Evolutionary conservation across 140 eudicot genomes (phyloP).

Genomic region (Flaveria floridana): DNA sequence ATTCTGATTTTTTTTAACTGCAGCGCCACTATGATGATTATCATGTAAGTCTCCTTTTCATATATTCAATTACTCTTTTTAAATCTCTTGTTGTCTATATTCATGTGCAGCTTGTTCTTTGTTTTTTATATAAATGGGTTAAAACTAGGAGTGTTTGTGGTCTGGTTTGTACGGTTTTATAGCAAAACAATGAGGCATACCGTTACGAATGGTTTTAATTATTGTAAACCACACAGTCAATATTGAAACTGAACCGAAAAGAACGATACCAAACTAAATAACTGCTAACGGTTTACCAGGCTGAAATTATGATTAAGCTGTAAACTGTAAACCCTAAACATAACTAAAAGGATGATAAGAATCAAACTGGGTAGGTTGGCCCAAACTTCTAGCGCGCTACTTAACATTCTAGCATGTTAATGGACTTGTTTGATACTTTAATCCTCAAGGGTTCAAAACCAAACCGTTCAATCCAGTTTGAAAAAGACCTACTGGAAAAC

Average conservation of each 20-base stretch:
- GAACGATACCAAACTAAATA: background rate
- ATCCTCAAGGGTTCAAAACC: background rate
- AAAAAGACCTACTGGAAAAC: background rate
- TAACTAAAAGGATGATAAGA: background rate
- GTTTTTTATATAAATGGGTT: background rate
- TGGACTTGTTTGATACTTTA: background rate
- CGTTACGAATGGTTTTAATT: background rate
- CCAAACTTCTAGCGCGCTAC: background rate
- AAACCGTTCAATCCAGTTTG: background rate
- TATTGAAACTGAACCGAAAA: background rate
- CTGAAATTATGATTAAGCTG: background rate
- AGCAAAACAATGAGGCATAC: background rate
- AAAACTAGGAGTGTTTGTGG: background rate
- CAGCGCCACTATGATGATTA: conserved; percentile 85
- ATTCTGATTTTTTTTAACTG: conserved; percentile 33
- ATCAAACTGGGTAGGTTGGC: background rate
- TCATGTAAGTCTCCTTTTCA: conserved; percentile 62
- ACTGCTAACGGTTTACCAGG: background rate
- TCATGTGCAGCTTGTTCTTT: background rate
- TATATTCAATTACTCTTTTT: background rate
- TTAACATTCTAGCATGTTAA: background rate
- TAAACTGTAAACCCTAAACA: background rate
- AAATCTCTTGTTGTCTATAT: background rate
- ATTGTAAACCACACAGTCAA: background rate
- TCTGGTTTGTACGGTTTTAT: background rate